Conservation (phyloP, 768 basidiomycete species). For the Strobilomyces dryophilus region DNA sequence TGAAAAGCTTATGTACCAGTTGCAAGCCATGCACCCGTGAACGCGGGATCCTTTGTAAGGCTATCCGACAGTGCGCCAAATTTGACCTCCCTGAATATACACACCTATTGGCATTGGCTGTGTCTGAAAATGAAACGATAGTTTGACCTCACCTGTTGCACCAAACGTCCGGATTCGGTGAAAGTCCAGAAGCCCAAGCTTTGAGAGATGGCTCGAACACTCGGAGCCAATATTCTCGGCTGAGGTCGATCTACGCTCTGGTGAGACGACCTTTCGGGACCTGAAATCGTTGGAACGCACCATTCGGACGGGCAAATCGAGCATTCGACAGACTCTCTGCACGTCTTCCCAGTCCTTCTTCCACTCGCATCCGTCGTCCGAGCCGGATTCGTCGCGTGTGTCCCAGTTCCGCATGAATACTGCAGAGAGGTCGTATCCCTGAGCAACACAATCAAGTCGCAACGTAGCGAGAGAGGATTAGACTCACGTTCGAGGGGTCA, state of each 20-base stretch:
- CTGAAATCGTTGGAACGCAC: slow-evolving; percentile 32
- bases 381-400: slow-evolving; percentile 73
- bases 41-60: slow-evolving; percentile 36
- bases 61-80: slow-evolving; percentile 78
- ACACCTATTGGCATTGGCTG: neutral
- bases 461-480: neutral
- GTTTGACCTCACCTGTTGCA: slow-evolving; percentile 68
- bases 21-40: slow-evolving; percentile 63
- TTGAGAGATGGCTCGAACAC: slow-evolving; percentile 86
- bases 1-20: slow-evolving; percentile 51
- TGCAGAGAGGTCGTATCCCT: slow-evolving; percentile 83
- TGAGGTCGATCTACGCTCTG: slow-evolving; percentile 69
- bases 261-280: slow-evolving; percentile 3
- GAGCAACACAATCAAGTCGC: neutral
- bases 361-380: slow-evolving; percentile 90
- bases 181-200: slow-evolving; percentile 73
- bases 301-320: slow-evolving; percentile 72
- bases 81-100: slow-evolving; percentile 80
- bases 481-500: slow-evolving; percentile 45
- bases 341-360: slow-evolving; percentile 95
- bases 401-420: slow-evolving; percentile 98
- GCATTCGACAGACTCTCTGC: slow-evolving; percentile 65
- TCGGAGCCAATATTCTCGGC: slow-evolving; percentile 83
- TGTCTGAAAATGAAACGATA: neutral
- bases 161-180: slow-evolving; percentile 91